Conservation (phyloP, 208 protist genomes). For the Leishmania major region DNA sequence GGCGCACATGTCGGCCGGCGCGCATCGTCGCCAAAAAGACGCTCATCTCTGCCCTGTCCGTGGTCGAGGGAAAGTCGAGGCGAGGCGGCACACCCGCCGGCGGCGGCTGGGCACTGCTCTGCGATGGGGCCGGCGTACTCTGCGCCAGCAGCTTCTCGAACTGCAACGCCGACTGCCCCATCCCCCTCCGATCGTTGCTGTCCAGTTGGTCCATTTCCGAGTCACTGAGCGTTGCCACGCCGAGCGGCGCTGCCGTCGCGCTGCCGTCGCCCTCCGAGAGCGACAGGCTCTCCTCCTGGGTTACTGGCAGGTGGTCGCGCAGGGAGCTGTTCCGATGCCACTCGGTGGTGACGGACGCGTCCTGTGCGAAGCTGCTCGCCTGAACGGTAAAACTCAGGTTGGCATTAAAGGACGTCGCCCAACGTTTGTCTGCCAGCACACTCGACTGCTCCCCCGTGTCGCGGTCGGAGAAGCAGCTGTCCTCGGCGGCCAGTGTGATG, state of each 20-base stretch:
- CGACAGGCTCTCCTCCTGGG: neutral
- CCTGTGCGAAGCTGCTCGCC: neutral
- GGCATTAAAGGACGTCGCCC: neutral
- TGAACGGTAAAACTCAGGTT: neutral
- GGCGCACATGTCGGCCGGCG: slow-evolving; percentile 42
- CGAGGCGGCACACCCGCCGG: slow-evolving; percentile 54
- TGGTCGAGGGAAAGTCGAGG: slow-evolving; percentile 75
- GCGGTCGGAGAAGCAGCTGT: slow-evolving; percentile 33
- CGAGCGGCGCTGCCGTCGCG: neutral
- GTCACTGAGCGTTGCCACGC: slow-evolving; percentile 8
- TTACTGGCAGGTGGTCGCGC: neutral
- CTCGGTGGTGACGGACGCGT: neutral
- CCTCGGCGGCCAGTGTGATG: slow-evolving; percentile 15
- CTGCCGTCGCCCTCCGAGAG: slow-evolving; percentile 1
- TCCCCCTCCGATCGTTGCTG: neutral
- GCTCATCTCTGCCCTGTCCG: slow-evolving; percentile 62
- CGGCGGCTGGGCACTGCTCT: slow-evolving; percentile 1
- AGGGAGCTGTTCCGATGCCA: neutral
- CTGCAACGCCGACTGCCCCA: slow-evolving; percentile 2
- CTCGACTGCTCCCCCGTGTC: slow-evolving; percentile 7
- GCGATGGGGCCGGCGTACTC: neutral
- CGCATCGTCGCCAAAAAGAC: slow-evolving; percentile 52
- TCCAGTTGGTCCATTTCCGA: slow-evolving; percentile 22
- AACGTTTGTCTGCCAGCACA: slow-evolving; percentile 9
- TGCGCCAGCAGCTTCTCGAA: slow-evolving; percentile 6